Base-by-base conservation (phyloP, 2,329 filamentous ascomycete species). In the Colletotrichum camelliae region DNA sequence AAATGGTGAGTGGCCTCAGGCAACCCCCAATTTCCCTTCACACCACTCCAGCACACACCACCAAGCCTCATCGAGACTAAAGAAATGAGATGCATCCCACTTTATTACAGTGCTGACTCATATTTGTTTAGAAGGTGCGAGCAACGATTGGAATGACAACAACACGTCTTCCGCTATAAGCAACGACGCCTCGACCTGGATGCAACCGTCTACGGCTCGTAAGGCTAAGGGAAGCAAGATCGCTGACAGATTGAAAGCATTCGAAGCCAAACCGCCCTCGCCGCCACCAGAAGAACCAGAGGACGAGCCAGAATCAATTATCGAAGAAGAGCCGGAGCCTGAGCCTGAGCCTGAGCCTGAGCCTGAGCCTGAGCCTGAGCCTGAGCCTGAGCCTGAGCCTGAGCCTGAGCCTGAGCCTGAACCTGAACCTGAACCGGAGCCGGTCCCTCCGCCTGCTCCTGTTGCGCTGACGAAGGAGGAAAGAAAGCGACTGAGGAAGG, bases 161-260 rank as follows among this genome's bases (percentile, higher is more conserved):
- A 82, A 84, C 76, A 79, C 86, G 55, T 83, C 82, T 79, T 84
- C 83, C 70, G 43, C 73, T 67, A 85, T 83, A 75, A 77, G 81
- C 68, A 77, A 81, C 77, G 79, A 81, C 60, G 82, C 84, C 65
- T 77, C 80, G 74, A 81, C 80, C 77, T 84, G 85, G 73, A 86
- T 86, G 83, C 89, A 88, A 74, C 74, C 79, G 21, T 77, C 76
- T 55, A 76, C 78, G 81, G 84, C 84, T 67, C 90, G 88, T 78
- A 91, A 89, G 82, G 80, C 85, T 66, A 84, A 87, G 58, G 84
- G 85, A 75, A 87, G 87, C 77, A 91, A 89, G 81, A 88, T 92
- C 80, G 87, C 90, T 72, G 89, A 92, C 80, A 88, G 86, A 79
- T 86, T 91, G 76, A 91, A 88, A 82, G 87, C 88, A 35, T 92